These are phyloP conservation scores for Neurospora sp. DNA, from an alignment of 495 filamentous ascomycete species.

Conservation along the genomic window DNA sequence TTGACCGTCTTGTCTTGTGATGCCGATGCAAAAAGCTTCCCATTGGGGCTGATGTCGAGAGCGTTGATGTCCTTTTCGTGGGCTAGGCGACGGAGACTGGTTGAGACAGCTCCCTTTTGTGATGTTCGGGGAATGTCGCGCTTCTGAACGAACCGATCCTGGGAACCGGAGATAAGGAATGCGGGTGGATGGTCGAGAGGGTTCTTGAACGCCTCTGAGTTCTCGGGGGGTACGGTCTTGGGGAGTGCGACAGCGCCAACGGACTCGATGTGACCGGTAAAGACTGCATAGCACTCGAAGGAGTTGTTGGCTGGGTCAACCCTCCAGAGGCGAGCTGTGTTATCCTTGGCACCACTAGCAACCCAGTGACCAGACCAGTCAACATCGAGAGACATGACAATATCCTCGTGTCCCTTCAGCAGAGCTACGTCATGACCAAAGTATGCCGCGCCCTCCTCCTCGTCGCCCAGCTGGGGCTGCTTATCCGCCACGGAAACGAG, in stretches of 20 bases:
- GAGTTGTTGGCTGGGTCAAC: slow-evolving; percentile 67
- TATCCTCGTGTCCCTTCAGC: slow-evolving; percentile 84
- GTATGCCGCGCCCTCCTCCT: slow-evolving; percentile 41
- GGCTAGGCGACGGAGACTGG: slow-evolving; percentile 77
- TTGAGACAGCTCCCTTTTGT: slow-evolving; percentile 34
- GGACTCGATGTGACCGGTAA: slow-evolving; percentile 89
- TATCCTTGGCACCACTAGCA: slow-evolving; percentile 92
- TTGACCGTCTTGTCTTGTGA: slow-evolving; percentile 95
- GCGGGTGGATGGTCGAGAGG: slow-evolving; percentile 70
- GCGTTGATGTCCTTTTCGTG: slow-evolving; percentile 99
- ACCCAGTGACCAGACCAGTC: slow-evolving; percentile 98
- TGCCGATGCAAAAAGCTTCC: slow-evolving; percentile 77
- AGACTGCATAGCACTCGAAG: slow-evolving; percentile 67
- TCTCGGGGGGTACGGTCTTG: slow-evolving; percentile 48
- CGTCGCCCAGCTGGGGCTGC: slow-evolving; percentile 13
- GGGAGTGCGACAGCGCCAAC: slow-evolving; percentile 86
- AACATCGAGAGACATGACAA: slow-evolving; percentile 86
- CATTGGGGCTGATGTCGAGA: slow-evolving; percentile 61
- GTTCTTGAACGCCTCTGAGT: slow-evolving; percentile 51
- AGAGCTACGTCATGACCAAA: slow-evolving; percentile 81
- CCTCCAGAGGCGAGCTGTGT: slow-evolving; percentile 83
- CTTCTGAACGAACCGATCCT: slow-evolving; percentile 88
- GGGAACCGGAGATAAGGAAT: slow-evolving; percentile 82
- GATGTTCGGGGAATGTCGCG: slow-evolving; percentile 56
- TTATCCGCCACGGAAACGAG: slow-evolving; percentile 53